A percentile compares a stretch with the other conserved stretches of the same genome.
phyloP scores from a whole-genome alignment of 805 yeast species.

The Grigorovia humatica region DNA sequence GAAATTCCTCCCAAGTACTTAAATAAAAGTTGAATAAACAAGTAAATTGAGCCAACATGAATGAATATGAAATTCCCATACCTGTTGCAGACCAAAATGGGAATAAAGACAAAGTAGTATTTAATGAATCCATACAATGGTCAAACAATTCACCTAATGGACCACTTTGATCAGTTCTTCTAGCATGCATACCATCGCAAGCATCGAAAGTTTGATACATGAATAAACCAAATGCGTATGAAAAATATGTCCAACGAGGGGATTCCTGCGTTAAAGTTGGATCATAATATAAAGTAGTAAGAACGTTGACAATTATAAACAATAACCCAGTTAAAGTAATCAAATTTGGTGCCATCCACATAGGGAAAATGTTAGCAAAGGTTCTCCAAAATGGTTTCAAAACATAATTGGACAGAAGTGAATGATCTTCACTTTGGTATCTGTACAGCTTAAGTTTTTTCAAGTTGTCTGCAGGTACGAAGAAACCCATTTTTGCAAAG shows the following conservation, averaged over 20 bases:
- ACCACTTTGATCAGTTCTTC: slow-evolving; percentile 91
- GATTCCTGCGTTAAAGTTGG: slow-evolving; percentile 50
- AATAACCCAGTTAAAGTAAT: slow-evolving; percentile 72
- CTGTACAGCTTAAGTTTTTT: slow-evolving; percentile 45
- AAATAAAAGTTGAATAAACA: slow-evolving; percentile 68
- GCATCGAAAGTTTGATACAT: slow-evolving; percentile 94
- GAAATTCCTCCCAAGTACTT: slow-evolving; percentile 94
- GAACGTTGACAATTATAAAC: slow-evolving; percentile 57
- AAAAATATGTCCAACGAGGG: slow-evolving; percentile 71
- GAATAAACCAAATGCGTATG: slow-evolving; percentile 75
- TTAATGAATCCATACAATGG: slow-evolving; percentile 69
- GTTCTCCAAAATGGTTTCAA: slow-evolving; percentile 74
- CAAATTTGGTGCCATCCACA: slow-evolving; percentile 87
- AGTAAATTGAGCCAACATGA: slow-evolving; percentile 59
- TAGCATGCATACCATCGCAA: slow-evolving; percentile 91
- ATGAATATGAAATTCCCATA: slow-evolving; percentile 56
- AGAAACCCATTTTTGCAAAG: slow-evolving; percentile 45
- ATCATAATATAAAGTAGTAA: slow-evolving; percentile 61
- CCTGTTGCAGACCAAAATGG: slow-evolving; percentile 68
- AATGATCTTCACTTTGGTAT: slow-evolving; percentile 73
- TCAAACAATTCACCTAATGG: slow-evolving; percentile 93
- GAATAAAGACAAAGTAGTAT: slow-evolving; percentile 72
- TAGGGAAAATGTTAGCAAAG: slow-evolving; percentile 67
- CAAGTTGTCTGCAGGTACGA: slow-evolving; percentile 44
- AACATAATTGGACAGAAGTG: slow-evolving; percentile 65